Conservation (phyloP, 345 rosid genomes). For the Bretschneidera sinensis region DNA sequence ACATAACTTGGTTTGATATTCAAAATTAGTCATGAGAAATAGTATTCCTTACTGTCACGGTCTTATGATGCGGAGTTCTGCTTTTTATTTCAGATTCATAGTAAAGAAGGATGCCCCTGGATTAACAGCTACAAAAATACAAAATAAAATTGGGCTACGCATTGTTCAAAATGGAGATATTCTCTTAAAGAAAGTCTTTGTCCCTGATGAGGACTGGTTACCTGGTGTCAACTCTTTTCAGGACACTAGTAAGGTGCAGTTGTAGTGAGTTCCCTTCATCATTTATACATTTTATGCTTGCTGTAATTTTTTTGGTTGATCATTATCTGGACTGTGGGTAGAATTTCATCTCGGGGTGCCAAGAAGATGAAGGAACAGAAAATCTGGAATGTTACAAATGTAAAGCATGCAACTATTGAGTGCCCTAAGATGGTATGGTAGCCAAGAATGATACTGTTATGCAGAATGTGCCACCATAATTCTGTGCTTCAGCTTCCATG, state of each 20-base stretch:
- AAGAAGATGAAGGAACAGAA: not conserved
- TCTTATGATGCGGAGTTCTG: not conserved
- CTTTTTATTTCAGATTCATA: constrained; percentile 55
- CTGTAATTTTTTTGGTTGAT: not conserved
- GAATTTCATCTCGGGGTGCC: not conserved
- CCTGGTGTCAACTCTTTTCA: constrained; percentile 88
- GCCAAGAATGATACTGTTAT: not conserved
- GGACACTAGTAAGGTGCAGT: constrained; percentile 79
- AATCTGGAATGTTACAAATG: not conserved
- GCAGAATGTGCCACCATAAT: not conserved
- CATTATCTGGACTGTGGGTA: not conserved
- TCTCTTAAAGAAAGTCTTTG: constrained; percentile 64
- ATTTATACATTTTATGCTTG: not conserved
- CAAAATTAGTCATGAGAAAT: not conserved
- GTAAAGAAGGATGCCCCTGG: constrained; percentile 95
- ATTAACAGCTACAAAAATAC: constrained; percentile 72
- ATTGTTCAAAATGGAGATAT: constrained; percentile 98
- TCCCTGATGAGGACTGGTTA: constrained; percentile 81
- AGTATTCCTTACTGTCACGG: not conserved
- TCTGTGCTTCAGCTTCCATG: too few species aligned
- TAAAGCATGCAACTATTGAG: not conserved
- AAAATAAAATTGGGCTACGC: constrained; percentile 87
- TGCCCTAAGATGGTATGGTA: not conserved
- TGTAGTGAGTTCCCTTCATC: constrained; percentile 4
- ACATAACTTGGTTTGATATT: not conserved